Base-by-base conservation (phyloP, 371 early-diverging fungal genomes). In the Lichtheimia ramosa region DNA sequence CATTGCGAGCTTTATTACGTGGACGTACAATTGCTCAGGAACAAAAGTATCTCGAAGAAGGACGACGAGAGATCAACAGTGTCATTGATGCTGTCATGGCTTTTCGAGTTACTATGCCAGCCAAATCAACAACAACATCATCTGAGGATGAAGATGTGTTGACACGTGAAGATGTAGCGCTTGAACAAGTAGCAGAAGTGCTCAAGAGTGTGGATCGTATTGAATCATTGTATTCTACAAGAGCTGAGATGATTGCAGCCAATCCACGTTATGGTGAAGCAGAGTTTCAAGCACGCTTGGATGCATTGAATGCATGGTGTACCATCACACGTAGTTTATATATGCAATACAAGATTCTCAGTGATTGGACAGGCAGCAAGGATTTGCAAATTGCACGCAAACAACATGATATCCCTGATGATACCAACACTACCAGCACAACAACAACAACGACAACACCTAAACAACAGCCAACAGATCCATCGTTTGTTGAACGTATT, bases 341-440 rank as follows among this genome's bases (percentile, higher is more conserved):
- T 15, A 85, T 89, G 62, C 89, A 91, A 56, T 77, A 86, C 60
- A 83, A 79, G 57, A 90, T 93, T 65, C 70, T 94, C 43, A 79
- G 84, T 52, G 82, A 89, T 56, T 94, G 95, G 95, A 92, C 93
- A 5, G 92, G 92, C 24, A 89, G 88, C 54, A 83, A 86, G 34
- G 83, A 83, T 24, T 73, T 94, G 20, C 83, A 86, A 51, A 84
- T 90, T 41, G 77, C 82, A 23, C 72, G 84, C 39, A 77, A 78
- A 21, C 52, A 57, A 28, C 41, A 49, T 3, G 18, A 63, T 42
- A 63, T 55, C 42, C 55, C 55, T 7, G 61, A 62, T 15, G 62
- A 53, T 4, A 43, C 61, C 15, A 58, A 27, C 3, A 49, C 34
- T 34, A 20, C 41, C 18, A 57, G 7, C 27, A 51, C 57, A 42